These are phyloP conservation scores for Neofusicoccum parvum DNA, from an alignment of 2,329 filamentous ascomycete species.

Conservation along the genomic window DNA sequence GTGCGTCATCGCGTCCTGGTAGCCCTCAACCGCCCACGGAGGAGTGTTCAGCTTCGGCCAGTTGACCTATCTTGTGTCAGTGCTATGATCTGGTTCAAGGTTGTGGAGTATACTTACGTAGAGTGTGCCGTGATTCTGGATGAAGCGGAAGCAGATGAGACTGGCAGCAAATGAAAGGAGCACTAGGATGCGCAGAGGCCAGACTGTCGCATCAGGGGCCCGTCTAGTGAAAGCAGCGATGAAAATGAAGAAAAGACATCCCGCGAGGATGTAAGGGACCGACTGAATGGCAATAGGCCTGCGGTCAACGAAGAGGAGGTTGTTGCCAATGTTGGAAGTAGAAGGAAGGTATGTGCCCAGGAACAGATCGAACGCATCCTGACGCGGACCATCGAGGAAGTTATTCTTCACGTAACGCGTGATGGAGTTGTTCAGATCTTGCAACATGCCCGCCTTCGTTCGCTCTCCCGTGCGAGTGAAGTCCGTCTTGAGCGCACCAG, in stretches of 20 bases:
- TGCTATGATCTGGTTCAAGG: background rate
- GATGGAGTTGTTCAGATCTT: constrained; percentile 84
- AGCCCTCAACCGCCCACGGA: constrained; percentile 82
- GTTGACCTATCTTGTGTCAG: constrained; percentile 68
- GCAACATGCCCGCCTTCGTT: constrained; percentile 80
- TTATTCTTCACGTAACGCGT: constrained; percentile 93
- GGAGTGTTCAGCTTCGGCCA: constrained; percentile 96
- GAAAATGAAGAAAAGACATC: constrained; percentile 80
- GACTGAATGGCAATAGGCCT: constrained; percentile 86
- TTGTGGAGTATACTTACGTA: constrained; percentile 68
- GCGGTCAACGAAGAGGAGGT: constrained; percentile 78
- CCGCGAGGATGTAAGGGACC: constrained; percentile 87
- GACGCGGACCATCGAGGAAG: constrained; percentile 87
- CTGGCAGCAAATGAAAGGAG: constrained; percentile 74
- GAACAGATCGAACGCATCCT: constrained; percentile 95
- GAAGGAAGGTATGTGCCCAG: constrained; percentile 81
- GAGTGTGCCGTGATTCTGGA: constrained; percentile 83
- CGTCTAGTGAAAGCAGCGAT: constrained; percentile 73
- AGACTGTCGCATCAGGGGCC: constrained; percentile 71
- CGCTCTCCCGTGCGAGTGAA: constrained; percentile 91
- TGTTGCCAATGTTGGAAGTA: constrained; percentile 68
- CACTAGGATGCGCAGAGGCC: constrained; percentile 80
- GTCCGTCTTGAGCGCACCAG: constrained; percentile 96
- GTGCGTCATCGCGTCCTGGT: constrained; percentile 80
- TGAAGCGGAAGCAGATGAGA: constrained; percentile 74